phyloP scores from a whole-genome alignment of 768 basidiomycete genomes.

The Neoboletus brunneissimus region DNA sequence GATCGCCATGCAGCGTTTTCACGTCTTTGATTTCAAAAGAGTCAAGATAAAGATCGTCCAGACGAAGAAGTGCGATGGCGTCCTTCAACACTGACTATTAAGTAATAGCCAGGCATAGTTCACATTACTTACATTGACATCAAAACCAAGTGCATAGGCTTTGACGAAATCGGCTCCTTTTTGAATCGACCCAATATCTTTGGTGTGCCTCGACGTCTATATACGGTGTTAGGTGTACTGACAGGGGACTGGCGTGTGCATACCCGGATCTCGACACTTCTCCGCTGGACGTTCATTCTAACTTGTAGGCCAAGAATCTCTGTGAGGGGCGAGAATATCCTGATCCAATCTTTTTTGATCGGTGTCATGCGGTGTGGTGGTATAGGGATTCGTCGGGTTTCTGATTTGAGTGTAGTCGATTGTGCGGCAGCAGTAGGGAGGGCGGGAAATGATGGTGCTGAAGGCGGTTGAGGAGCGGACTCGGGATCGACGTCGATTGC shows the following conservation, averaged over 20 bases:
- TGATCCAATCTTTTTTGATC: constrained; percentile 93
- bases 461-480: constrained; percentile 41
- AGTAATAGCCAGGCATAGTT: neutral
- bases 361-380: constrained; percentile 98
- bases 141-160: constrained; percentile 92
- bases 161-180: constrained; percentile 98
- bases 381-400: constrained; percentile 85
- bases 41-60: constrained; percentile 97
- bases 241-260: constrained; percentile 27
- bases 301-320: constrained; percentile 95
- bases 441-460: constrained; percentile 68
- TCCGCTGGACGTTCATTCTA: constrained; percentile 90
- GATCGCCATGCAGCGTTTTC: constrained; percentile 96
- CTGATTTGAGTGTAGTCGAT: constrained; percentile 61
- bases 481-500: constrained; percentile 56
- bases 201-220: constrained; percentile 93
- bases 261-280: constrained; percentile 91
- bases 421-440: constrained; percentile 57
- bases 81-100: constrained; percentile 52
- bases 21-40: constrained; percentile 99
- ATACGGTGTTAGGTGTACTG: neutral
- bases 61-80: constrained; percentile 87
- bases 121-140: constrained; percentile 72
- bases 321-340: constrained; percentile 91
- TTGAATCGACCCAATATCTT: constrained; percentile 89